Conservation (phyloP, 1,284 basidiomycete species). For the Tilletia indica region DNA sequence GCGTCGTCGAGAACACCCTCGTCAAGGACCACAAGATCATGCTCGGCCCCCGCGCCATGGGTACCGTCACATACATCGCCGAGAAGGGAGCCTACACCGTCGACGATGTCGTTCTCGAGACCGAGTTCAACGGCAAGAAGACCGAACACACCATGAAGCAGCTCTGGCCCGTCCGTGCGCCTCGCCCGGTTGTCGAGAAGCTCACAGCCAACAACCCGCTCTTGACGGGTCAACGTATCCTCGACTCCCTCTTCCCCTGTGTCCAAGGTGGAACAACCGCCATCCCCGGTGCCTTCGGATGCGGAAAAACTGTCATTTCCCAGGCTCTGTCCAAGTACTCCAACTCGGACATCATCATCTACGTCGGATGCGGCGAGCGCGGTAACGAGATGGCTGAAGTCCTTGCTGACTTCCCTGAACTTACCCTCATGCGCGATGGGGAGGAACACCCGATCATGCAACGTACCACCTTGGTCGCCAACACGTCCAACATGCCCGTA, state of each 20-base stretch:
- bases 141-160: constrained; percentile 96
- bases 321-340: constrained; percentile 93
- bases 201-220: constrained; percentile 88
- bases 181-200: constrained; percentile 91
- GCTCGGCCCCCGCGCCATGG: constrained; percentile 87
- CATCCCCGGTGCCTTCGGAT: constrained; percentile 98
- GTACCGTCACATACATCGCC: constrained; percentile 88
- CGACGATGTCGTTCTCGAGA: constrained; percentile 90
- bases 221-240: constrained; percentile 91
- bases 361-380: constrained; percentile 70
- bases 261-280: constrained; percentile 99
- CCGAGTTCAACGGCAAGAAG: constrained; percentile 93
- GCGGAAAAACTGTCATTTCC: constrained; percentile 60
- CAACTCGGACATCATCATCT: constrained; percentile 98
- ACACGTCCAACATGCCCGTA: constrained; percentile 99
- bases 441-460: constrained; percentile 99
- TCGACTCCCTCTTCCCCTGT: constrained; percentile 97
- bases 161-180: constrained; percentile 97
- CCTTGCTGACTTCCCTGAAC: constrained; percentile 88
- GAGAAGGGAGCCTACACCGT: constrained; percentile 93
- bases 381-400: constrained; percentile 93
- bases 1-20: constrained; percentile 94
- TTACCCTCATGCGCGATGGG: constrained; percentile 82
- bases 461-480: constrained; percentile 96
- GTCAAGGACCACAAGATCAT: constrained; percentile 96